Base-by-base conservation (phyloP, 495 filamentous ascomycete genomes). In the Xylaria grammica region DNA sequence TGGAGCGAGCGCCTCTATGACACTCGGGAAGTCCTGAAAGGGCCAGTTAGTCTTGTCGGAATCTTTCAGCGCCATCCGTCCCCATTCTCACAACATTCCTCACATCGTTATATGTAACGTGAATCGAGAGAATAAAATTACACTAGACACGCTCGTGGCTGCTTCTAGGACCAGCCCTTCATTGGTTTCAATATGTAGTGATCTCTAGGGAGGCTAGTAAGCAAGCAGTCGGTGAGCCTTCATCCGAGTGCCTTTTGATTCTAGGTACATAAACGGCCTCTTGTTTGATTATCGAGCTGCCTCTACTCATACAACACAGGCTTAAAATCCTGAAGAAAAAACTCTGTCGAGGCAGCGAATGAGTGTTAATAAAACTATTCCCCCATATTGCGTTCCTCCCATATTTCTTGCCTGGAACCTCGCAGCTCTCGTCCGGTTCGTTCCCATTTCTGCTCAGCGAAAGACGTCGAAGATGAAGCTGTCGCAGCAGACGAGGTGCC, bases 271-370 rank as follows among this genome's bases (percentile, higher is more conserved):
- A 15, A 49, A 51, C 22, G 26, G 24, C 62, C 40, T 50, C 30
- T 20, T 40, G 4, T 15, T 48, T 50, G 42, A 42, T 32, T 20
- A 58, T 34, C 52, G 36, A 50, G 62, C 44, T 57, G 40, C 45
- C 53, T 64, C 29, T 57, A 63, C 13, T 56, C 53, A 40, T 58
- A 57, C 62, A 57, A 34, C 46, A 58, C 44, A 40, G 40, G 34
- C 50, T 17, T 50, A 32, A 27, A 61, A 61, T 48, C 53, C 30
- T 46, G 44, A 58, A 38, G 40, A 50, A 46, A n/a, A 27, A 50
- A 15, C 19, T n/a, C 17, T 54, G 42, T 8, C 26, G 44, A 58
- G 36, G 22, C 53, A 38, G 19, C 22, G 53, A 64, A 64, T 17
- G 45, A 64, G 40, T 26, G 42, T 46, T 17, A 50, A 58, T 50